These are phyloP conservation scores for Sphenostylis stenocarpa DNA, from an alignment of 306 rosid genomes.

Conservation along the genomic window DNA sequence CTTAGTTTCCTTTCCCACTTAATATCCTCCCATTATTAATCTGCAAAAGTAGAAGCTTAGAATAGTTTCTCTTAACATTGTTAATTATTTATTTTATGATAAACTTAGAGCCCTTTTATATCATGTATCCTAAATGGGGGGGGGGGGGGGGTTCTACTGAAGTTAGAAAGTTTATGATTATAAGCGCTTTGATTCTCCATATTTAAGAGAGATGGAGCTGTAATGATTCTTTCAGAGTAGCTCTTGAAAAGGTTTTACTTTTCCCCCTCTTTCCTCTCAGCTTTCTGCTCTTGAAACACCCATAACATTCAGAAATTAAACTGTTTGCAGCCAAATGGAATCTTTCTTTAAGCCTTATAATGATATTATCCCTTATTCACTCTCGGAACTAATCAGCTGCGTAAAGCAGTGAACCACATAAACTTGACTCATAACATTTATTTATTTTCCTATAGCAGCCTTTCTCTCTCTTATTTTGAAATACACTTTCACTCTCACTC, in stretches of 20 bases:
- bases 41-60: neutral
- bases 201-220: neutral
- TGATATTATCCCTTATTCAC: neutral
- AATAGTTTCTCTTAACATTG: neutral
- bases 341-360: slow-evolving; percentile 9
- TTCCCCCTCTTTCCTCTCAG: neutral
- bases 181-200: neutral
- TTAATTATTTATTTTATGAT: neutral
- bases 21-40: neutral
- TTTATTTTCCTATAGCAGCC: neutral
- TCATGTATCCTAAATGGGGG: neutral
- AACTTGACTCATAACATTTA: neutral
- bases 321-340: neutral
- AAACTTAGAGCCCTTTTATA: neutral
- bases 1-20: neutral
- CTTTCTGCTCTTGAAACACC: neutral
- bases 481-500: neutral
- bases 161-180: neutral
- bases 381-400: neutral
- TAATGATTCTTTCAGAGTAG: neutral
- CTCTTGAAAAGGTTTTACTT: neutral
- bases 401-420: neutral
- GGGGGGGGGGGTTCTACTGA: neutral
- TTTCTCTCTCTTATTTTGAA: neutral
- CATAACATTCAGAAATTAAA: neutral